Conservation (phyloP, 2,329 filamentous ascomycete species). For the Penicillium sp. region DNA sequence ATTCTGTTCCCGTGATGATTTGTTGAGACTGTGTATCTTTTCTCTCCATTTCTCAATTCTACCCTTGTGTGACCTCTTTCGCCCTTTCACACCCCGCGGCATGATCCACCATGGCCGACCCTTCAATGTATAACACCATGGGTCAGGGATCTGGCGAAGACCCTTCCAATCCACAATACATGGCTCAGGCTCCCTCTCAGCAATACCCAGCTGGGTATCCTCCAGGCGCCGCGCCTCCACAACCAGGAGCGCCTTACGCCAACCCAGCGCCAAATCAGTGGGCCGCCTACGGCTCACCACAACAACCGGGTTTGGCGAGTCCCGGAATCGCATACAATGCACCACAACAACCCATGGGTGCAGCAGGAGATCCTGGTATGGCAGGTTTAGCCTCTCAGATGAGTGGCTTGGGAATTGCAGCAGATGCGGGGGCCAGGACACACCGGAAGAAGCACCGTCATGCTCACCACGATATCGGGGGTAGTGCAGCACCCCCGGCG, state of each 20-base stretch:
- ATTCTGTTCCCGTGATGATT: background rate
- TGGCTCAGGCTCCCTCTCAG: slow-evolving; percentile 48
- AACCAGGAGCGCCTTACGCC: slow-evolving; percentile 38
- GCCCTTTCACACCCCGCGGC: slow-evolving; percentile 17
- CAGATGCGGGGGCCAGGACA: slow-evolving; percentile 46
- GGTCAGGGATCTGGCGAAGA: slow-evolving; percentile 46
- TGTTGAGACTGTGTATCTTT: slow-evolving; percentile 7
- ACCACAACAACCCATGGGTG: slow-evolving; percentile 26
- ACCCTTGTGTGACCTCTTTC: background rate
- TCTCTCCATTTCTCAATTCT: slow-evolving; percentile 5
- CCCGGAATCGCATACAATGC: slow-evolving; percentile 30
- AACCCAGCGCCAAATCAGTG: slow-evolving; percentile 34
- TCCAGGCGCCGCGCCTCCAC: slow-evolving; percentile 40
- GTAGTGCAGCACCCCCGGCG: slow-evolving; percentile 53
- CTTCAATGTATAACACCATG: slow-evolving; percentile 41
- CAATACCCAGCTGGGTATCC: slow-evolving; percentile 45
- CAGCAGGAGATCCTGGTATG: slow-evolving; percentile 34
- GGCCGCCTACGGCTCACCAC: slow-evolving; percentile 30
- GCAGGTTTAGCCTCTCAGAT: slow-evolving; percentile 62
- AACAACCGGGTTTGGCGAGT: slow-evolving; percentile 26
- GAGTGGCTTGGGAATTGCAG: slow-evolving; percentile 69
- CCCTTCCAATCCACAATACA: slow-evolving; percentile 54
- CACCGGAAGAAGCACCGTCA: slow-evolving; percentile 91
- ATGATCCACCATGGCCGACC: slow-evolving; percentile 44
- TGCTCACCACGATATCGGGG: slow-evolving; percentile 79